These are phyloP conservation scores for Lonicera japonica DNA, from an alignment of 129 eudicot genomes.

Conservation along the genomic window DNA sequence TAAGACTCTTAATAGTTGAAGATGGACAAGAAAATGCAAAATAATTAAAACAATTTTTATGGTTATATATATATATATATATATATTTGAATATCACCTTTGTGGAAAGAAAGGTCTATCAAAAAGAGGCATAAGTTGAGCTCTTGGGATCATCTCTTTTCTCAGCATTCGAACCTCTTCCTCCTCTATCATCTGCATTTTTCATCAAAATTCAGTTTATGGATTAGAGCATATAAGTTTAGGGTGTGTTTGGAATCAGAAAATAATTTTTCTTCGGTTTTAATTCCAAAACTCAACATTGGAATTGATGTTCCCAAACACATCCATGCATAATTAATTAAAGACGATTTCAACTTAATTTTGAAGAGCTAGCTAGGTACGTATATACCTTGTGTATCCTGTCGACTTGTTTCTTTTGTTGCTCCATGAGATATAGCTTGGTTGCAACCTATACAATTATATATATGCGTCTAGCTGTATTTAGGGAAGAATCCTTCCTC, in stretches of 20 bases:
- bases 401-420: constrained; percentile 62
- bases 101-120: constrained; percentile 77
- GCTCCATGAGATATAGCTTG: constrained; percentile 61
- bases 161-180: constrained; percentile 74
- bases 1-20: too few relatives aligned
- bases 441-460: constrained; percentile 54
- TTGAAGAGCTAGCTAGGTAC: not conserved
- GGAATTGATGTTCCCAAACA: too few relatives aligned
- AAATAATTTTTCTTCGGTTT: too few relatives aligned
- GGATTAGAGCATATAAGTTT: not conserved
- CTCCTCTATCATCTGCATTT: constrained; percentile 64
- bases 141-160: constrained; percentile 87
- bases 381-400: constrained; percentile 50
- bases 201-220: not conserved
- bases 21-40: too few relatives aligned
- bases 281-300: too few relatives aligned
- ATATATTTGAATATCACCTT: constrained; percentile 31
- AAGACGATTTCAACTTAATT: not conserved
- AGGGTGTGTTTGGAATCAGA: too few relatives aligned
- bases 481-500: not conserved
- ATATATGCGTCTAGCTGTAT: not conserved
- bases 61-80: not conserved
- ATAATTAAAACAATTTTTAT: too few relatives aligned
- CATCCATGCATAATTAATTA: not conserved
- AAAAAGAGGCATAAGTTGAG: constrained; percentile 79